Evolutionary conservation across 495 filamentous ascomycete genomes (phyloP).

Genomic region (Halenospora varia): DNA sequence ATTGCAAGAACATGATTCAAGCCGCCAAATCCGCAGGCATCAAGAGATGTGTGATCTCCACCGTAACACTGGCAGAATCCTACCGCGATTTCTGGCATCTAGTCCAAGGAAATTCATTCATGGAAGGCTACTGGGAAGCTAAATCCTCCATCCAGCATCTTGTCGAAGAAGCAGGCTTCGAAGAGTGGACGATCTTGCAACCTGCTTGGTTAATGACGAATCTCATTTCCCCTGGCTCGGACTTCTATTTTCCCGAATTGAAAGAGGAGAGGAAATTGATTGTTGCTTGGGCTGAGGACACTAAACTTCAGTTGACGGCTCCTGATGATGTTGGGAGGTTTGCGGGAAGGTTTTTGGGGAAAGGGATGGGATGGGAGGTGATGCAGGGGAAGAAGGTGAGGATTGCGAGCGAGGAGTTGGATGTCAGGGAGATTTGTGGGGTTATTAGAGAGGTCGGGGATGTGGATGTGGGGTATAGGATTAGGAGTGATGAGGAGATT

Average conservation of each 20-base stretch:
- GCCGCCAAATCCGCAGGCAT: slow-evolving; percentile 23
- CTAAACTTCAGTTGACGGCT: not conserved
- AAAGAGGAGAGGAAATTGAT: not conserved
- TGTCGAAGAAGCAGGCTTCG: not conserved
- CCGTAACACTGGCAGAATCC: not conserved
- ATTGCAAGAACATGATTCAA: slow-evolving; percentile 33
- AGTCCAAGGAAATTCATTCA: not conserved
- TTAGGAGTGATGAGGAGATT: not conserved
- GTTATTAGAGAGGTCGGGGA: not conserved
- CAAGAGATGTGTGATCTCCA: not conserved
- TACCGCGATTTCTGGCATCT: not conserved
- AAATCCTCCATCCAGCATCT: not conserved
- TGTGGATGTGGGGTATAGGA: not conserved
- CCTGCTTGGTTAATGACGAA: not conserved
- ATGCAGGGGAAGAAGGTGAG: not conserved
- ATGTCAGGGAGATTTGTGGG: not conserved
- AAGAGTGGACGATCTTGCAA: not conserved
- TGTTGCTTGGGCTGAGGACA: not conserved
- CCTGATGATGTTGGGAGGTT: not conserved
- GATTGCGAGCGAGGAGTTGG: not conserved
- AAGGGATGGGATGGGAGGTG: not conserved
- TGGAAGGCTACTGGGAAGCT: not conserved
- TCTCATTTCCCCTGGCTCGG: not conserved
- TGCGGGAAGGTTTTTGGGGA: not conserved
- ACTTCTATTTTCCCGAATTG: not conserved